Evolutionary conservation across 768 basidiomycete genomes (phyloP), one percentile per base, ranked within the genome.

Genomic region (Strobilomyces dryophilus): DNA sequence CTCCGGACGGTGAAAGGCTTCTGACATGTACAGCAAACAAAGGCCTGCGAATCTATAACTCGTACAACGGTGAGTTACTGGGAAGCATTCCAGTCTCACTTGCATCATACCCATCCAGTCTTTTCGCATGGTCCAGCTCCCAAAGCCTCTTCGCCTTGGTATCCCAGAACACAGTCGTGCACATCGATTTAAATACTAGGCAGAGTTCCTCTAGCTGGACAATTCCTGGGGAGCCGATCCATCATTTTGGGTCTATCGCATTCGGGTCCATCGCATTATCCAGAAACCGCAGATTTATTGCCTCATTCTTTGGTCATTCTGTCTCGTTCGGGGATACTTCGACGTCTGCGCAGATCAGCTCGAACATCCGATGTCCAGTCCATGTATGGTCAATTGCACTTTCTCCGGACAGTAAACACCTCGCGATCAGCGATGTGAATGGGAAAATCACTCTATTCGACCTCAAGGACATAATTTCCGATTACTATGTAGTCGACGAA

Each of bases 301-400:
- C 29, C 10, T 31, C 40, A 17, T 52, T 18, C 15, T 12, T 46
- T 14, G 50, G 47, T 17, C 21, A 10, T 12, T 21, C 14, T 34
- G 18, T 58, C 17, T 49, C 51, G 0, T 10, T 58, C 29, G 49
- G 51, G 54, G 57, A 58, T 18, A 2, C 57, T 24, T 49, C 36
- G 5, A 52, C 54, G 4, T 42, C 45, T 9, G 34, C 45, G 4
- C 43, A 35, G 29, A 46, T 58, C 29, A 45, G 51, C 32, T 45
- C 48, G 26, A 36, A 47, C 12, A 47, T 52, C 10, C 51, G 15
- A 12, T 40, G 52, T 14, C n/a, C 44, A 15, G 12, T 18, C 18
- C 14, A 17, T 4, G 14, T 52, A n/a, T 15, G 45, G 8, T 24
- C 54, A 4, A 52, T 53, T 8, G 56, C 58, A 4, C 32, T 59